Base-by-base conservation (phyloP, 2,329 filamentous ascomycete species). In the Geoglossum cookeanum region DNA sequence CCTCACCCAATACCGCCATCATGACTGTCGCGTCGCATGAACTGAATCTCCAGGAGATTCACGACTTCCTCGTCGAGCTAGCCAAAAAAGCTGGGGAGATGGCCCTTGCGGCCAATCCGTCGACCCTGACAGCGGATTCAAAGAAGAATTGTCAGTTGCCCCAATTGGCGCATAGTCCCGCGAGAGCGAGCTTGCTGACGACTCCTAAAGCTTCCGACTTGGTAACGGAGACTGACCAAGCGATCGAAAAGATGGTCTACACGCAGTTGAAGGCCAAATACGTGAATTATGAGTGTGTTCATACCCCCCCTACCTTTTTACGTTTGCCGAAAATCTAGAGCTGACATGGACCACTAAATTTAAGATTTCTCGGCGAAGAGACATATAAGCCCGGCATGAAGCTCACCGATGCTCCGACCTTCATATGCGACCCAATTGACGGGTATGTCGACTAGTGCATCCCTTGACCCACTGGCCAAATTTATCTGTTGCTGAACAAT, bases 391-490 rank as follows among this genome's bases (percentile, higher is more conserved):
- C 83, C 1, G 84, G 84, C 63, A 71, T 71, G 62, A 69, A 65
- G n/a, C 73, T 91, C 52, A 83, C 80, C 0, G 68, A 75, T 33
- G 76, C 76, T 15, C 85, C 86, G 1, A 91, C 86, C 48, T 90
- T 90, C 70, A 78, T 90, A 65, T 82, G 86, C 62, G 86, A 91
- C 67, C 86, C 86, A 49, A 89, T 91, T 63, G 86, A 91, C 70
- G 86, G 84, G 65, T 89, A 37, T 17, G 42, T 22, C 4, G 9
- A 45, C 13, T 13, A 9, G 22, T 22, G 17, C 42, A 45, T 17
- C 7, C 42, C 17, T 22, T 7, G 22, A 5, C 35, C 35, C n/a
- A 15, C 39, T 45, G 7, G 13, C 42, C 39, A 42, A 4, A 37
- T 37, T 42, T 42, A 15, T n/a, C 47, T 49, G 47, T 15, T 22